Evolutionary conservation across 1,284 basidiomycete species (phyloP), one percentile per base, ranked within the genome.

Genomic region (Ganoderma boninense): DNA sequence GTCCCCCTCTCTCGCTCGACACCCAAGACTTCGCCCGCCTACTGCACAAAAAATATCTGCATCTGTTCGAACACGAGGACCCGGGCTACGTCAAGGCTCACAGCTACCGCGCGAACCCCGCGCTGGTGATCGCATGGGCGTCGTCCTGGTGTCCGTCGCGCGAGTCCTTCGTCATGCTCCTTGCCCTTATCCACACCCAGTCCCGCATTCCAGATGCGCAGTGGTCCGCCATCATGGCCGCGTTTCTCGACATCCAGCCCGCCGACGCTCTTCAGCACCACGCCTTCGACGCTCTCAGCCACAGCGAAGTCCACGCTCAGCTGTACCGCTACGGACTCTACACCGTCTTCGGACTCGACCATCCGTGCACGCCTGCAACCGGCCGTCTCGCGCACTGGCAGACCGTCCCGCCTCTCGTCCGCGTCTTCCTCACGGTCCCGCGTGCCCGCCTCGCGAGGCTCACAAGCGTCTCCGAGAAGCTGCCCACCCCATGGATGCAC

Each of bases 41-140:
- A 38, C 74, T 90, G 5, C 87, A 84, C 65, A 77, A 79, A 10
- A 75, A 89, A 10, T 90, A 90, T 73, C 74, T 79, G 18, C 74
- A 80, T 20, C 83, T 90, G 81, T 90, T 90, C 65, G 70, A 78
- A 16, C 76, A 82, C 29, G 86, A 87, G 69, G 76, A 82, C 49
- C 13, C 77, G 7, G 56, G 49, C 1, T 52, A 52, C 49, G 49
- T 52, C 49, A 52, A 23, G 23, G 11, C 49, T 20, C 63, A 72
- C 71, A 59, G 78, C 80, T 66, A 69, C 18, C 62, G 44, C 59
- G 29, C 52, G 72, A 40, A 74, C 77, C 46, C 38, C 74, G 60
- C 56, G 70, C 10, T 77, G 79, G 54, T 14, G 32, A 18, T 32
- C 29, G 29, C 52, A 11, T 75, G 10, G 1, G 62, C 7, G 73